Evolutionary conservation across 768 basidiomycete genomes (phyloP), one percentile per base, ranked within the genome.

Genomic region (Mycena filopes): DNA sequence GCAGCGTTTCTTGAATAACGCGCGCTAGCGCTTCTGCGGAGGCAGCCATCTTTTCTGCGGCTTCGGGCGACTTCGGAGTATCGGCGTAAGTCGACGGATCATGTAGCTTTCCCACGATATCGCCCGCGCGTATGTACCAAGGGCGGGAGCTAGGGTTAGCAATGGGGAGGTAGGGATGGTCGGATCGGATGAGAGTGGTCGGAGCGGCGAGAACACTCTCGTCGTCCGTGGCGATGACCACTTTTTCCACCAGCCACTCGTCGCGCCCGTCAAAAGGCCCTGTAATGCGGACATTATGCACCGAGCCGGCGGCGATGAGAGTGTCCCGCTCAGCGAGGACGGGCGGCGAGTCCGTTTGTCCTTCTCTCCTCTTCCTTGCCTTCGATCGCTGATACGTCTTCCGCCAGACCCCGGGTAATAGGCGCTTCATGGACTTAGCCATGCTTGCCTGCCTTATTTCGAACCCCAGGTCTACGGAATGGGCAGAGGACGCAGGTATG

Each of bases 181-280:
- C 36, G 20, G 56, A 6, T 1, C 48, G 25, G 10, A 71, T 60
- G 18, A 43, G 55, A 23, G 68, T 71, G 1, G 61, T 54, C 0
- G 68, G 70, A 6, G 70, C 54, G 20, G 61, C 57, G 0, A 64
- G 1, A 4, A 67, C 25, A 0, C 42, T 40, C 23, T 21, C 40
- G 18, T 60, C 60, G 10, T 70, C 65, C 1, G 51, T 57, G 1
- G 64, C 42, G 7, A 69, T 47, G 0, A 71, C 15, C 9, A 69
- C n/a, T 40, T 65, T 64, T 29, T 70, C 68, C 4, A 71, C 59
- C 3, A 70, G 13, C 70, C 70, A 71, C 2, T 67, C 66, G 7
- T 41, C 13, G 1, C 42, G 4, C 8, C 43, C 66, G 1, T 40
- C 57, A 8, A 66, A 64, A 20, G 38, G 49, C 1, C 65, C 3